Conservation (phyloP, 164 flowering plant genomes). For the Vitis labrusca region DNA sequence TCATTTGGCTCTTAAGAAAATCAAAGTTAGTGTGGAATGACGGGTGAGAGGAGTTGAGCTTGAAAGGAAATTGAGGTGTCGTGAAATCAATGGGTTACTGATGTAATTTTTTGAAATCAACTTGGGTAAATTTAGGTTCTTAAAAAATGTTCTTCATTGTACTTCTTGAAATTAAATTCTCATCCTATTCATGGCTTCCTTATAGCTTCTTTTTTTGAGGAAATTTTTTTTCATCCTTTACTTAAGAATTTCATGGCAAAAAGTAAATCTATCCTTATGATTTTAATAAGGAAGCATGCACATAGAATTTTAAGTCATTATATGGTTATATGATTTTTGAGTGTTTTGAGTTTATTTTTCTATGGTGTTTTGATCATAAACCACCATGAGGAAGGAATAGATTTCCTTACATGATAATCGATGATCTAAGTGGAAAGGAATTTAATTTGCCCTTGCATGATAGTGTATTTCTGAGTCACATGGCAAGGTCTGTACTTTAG, state of each 20-base stretch:
- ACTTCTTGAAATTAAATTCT: no score
- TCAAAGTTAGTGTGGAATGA: no score
- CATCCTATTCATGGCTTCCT: no score
- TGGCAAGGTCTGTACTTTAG: neutral
- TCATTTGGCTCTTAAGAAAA: no score
- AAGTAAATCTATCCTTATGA: neutral
- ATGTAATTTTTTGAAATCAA: no score
- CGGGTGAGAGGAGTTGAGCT: no score
- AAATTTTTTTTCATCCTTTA: neutral
- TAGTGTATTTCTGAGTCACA: neutral
- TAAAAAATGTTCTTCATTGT: no score
- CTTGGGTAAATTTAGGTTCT: no score
- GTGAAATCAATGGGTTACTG: no score
- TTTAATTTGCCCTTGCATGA: neutral
- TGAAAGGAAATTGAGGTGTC: no score
- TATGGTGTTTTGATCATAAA: neutral
- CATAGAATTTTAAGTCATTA: neutral
- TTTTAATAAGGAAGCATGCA: neutral
- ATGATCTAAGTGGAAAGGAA: neutral
- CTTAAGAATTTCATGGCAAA: neutral
- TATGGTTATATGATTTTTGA: neutral
- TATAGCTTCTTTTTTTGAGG: no score
- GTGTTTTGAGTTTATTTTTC: neutral
- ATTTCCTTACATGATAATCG: neutral
- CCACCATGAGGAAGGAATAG: neutral